Evolutionary conservation across 768 basidiomycete genomes (phyloP).

Genomic region (Sporobolomyces pararoseus): DNA sequence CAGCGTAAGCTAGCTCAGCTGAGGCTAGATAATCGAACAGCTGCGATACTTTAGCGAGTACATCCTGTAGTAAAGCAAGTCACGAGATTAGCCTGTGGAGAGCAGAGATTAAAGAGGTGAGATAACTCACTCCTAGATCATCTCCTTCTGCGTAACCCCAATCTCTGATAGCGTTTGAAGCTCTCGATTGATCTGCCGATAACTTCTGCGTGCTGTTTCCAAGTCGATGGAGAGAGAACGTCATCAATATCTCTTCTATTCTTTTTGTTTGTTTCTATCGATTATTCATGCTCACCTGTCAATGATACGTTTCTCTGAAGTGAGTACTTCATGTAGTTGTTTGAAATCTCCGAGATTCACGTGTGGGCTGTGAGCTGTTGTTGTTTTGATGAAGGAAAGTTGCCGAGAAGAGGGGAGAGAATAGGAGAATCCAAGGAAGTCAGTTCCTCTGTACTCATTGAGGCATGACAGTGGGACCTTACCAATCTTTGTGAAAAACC

Average conservation of each 20-base stretch:
- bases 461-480: not conserved
- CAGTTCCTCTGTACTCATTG: not conserved
- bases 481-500: constrained; percentile 26
- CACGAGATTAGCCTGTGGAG: not conserved
- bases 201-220: constrained; percentile 15
- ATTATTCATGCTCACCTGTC: constrained; percentile 22
- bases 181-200: constrained; percentile 46
- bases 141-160: constrained; percentile 51
- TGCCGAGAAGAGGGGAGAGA: constrained; percentile 9
- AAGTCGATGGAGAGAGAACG: not conserved
- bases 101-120: not conserved
- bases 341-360: constrained; percentile 36
- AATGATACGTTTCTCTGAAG: constrained; percentile 19
- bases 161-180: constrained; percentile 46
- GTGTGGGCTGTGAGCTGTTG: constrained; percentile 37
- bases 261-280: not conserved
- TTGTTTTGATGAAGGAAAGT: not conserved
- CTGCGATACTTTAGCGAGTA: constrained; percentile 49
- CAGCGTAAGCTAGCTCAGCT: constrained; percentile 40
- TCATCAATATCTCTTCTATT: not conserved
- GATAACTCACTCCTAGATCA: constrained; percentile 47
- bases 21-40: constrained; percentile 49
- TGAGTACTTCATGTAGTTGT: constrained; percentile 36
- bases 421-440: not conserved
- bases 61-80: constrained; percentile 38